phyloP scores from a whole-genome alignment of 2,329 filamentous ascomycete genomes.

The Chalaropsis ovoidea region DNA sequence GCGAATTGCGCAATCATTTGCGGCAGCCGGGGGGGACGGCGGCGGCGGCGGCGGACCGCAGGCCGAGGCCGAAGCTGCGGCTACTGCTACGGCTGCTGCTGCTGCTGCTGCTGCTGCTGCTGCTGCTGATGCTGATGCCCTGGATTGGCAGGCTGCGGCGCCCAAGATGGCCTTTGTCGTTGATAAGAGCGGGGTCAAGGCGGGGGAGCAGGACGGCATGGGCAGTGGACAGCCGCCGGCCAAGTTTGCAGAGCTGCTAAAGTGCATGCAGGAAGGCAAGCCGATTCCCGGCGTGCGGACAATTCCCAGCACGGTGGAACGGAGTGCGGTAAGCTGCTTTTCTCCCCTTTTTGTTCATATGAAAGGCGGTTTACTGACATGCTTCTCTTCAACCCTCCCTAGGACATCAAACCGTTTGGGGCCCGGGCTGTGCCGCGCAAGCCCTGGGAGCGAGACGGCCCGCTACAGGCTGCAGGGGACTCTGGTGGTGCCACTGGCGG shows the following conservation, averaged over 20 bases:
- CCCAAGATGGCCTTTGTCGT: constrained; percentile 41
- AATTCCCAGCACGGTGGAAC: constrained; percentile 69
- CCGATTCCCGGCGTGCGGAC: constrained; percentile 79
- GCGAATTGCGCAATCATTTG: constrained; percentile 31
- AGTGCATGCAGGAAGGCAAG: constrained; percentile 70
- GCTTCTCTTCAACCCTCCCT: not conserved
- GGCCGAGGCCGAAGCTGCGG: constrained; percentile 18
- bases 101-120: not conserved
- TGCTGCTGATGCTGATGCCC: constrained; percentile 19
- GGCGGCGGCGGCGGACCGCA: not conserved
- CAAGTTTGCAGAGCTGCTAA: constrained; percentile 69
- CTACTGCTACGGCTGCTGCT: constrained; percentile 16
- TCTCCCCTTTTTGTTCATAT: not conserved
- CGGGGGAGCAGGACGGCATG: constrained; percentile 20
- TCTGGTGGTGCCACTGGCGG: not conserved
- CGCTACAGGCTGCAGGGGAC: not conserved
- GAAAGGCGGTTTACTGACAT: constrained; percentile 32
- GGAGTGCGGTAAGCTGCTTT: constrained; percentile 50
- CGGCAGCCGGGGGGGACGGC: not conserved
- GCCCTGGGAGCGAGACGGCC: constrained; percentile 22
- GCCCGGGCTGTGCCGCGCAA: constrained; percentile 22
- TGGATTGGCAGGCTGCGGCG: constrained; percentile 43
- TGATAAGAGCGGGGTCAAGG: constrained; percentile 31
- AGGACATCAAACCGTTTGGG: constrained; percentile 25
- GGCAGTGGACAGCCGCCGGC: constrained; percentile 30